A percentile compares a stretch with the other conserved stretches of the same genome.
Evolutionary conservation across 805 yeast genomes (phyloP).

Genomic region (Pichia sporocuriosa): DNA sequence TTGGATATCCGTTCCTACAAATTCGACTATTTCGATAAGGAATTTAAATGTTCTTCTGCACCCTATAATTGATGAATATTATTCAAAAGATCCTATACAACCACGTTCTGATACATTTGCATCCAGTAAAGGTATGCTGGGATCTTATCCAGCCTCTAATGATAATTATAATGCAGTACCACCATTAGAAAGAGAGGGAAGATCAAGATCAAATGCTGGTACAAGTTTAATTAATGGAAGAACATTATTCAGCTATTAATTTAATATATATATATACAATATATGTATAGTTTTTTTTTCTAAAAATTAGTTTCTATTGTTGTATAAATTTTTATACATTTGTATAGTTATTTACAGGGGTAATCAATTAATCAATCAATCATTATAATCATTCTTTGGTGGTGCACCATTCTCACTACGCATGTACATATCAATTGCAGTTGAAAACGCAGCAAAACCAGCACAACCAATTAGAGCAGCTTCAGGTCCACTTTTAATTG

Average conservation of each 20-base stretch:
- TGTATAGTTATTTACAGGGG: neutral
- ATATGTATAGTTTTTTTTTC: neutral
- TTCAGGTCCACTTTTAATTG: slow-evolving; percentile 88
- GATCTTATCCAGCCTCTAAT: slow-evolving; percentile 72
- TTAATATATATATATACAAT: too few relatives aligned
- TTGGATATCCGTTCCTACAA: slow-evolving; percentile 96
- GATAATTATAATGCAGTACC: slow-evolving; percentile 51
- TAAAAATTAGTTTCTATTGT: neutral
- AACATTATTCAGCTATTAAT: too few relatives aligned
- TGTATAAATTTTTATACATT: neutral
- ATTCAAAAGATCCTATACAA: slow-evolving; percentile 60
- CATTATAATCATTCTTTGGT: slow-evolving; percentile 82
- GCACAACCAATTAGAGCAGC: slow-evolving; percentile 92
- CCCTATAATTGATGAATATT: slow-evolving; percentile 87
- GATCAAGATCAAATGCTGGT: slow-evolving; percentile 18
- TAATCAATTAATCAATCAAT: slow-evolving; percentile 24
- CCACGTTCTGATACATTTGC: slow-evolving; percentile 77
- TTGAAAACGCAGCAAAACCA: slow-evolving; percentile 93
- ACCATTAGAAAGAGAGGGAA: slow-evolving; percentile 73
- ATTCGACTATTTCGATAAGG: slow-evolving; percentile 73
- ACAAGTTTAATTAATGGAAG: too few relatives aligned
- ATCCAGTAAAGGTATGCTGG: slow-evolving; percentile 87
- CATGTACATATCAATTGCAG: slow-evolving; percentile 82
- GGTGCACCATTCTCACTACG: slow-evolving; percentile 78
- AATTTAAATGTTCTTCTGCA: slow-evolving; percentile 84